Evolutionary conservation across 345 rosid genomes (phyloP).

Genomic region (Fremontodendron californicum): DNA sequence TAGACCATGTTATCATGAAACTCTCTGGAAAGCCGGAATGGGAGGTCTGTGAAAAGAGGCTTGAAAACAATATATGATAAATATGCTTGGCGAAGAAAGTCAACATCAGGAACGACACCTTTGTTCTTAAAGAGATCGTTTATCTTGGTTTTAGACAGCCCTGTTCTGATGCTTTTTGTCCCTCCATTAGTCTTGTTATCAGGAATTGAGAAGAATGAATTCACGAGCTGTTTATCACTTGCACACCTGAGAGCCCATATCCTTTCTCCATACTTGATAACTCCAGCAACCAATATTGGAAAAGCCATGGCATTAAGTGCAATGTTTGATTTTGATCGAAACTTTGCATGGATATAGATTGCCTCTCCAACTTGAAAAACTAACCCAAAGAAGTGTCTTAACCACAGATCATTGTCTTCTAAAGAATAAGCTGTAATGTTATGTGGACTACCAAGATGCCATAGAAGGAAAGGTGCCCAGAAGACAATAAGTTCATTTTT

Average conservation of each 20-base stretch:
- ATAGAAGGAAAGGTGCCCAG: conserved; percentile 34
- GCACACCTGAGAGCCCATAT: conserved; percentile 37
- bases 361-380: conserved; percentile 22
- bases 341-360: conserved; percentile 29
- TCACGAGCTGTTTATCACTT: conserved; percentile 32
- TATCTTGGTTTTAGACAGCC: conserved; percentile 21
- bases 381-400: conserved; percentile 21
- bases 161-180: conserved; percentile 3
- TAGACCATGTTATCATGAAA: conserved; percentile 15
- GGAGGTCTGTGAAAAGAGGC: conserved; percentile 42
- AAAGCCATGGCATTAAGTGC: conserved; percentile 18
- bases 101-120: neutral
- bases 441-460: conserved; percentile 35
- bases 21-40: conserved; percentile 21
- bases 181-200: conserved; percentile 17
- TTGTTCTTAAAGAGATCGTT: conserved; percentile 15
- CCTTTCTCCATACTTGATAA: conserved; percentile 47
- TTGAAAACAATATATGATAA: conserved; percentile 31
- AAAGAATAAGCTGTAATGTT: conserved; percentile 24
- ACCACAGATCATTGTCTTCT: conserved; percentile 41
- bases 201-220: conserved; percentile 22
- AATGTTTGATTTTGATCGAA: neutral
- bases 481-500: neutral
- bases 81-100: conserved; percentile 11
- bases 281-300: conserved; percentile 34